These are phyloP conservation scores for Raffaelea ambrosiae DNA, from an alignment of 2,329 filamentous ascomycete genomes.

Conservation along the genomic window DNA sequence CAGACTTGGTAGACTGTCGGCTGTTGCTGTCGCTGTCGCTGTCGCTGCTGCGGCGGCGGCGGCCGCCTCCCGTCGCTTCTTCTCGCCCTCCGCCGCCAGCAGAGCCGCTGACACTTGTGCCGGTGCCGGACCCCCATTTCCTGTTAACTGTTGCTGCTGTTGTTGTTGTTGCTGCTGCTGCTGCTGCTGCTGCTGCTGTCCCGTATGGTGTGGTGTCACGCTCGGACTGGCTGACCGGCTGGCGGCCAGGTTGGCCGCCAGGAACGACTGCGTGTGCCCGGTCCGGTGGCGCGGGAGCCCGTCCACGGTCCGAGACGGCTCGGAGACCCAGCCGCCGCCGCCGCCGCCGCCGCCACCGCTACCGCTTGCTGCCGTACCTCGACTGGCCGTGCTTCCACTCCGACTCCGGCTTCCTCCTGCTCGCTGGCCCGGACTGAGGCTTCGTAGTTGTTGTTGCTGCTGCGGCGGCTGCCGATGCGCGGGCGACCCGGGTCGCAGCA, in stretches of 20 bases:
- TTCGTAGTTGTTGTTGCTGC: background rate
- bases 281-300: background rate
- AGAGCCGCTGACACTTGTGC: slow-evolving; percentile 7
- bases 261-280: slow-evolving; percentile 40
- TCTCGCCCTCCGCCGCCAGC: slow-evolving; percentile 2
- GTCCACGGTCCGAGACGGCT: background rate
- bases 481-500: background rate
- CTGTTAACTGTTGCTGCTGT: no score
- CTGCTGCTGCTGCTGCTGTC: slow-evolving; percentile 22
- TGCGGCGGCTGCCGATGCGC: background rate
- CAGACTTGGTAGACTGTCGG: background rate
- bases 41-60: background rate
- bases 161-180: background rate
- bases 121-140: background rate
- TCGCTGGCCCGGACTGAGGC: no score
- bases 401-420: no score
- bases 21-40: background rate
- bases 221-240: slow-evolving; percentile 47
- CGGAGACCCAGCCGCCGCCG: background rate
- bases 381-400: background rate
- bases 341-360: background rate
- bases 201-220: slow-evolving; percentile 28
- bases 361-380: background rate
- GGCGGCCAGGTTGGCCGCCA: slow-evolving; percentile 54
- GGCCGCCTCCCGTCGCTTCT: slow-evolving; percentile 1